These are phyloP conservation scores for Boletus reticulatus DNA, from an alignment of 768 basidiomycete species.

Conservation along the genomic window DNA sequence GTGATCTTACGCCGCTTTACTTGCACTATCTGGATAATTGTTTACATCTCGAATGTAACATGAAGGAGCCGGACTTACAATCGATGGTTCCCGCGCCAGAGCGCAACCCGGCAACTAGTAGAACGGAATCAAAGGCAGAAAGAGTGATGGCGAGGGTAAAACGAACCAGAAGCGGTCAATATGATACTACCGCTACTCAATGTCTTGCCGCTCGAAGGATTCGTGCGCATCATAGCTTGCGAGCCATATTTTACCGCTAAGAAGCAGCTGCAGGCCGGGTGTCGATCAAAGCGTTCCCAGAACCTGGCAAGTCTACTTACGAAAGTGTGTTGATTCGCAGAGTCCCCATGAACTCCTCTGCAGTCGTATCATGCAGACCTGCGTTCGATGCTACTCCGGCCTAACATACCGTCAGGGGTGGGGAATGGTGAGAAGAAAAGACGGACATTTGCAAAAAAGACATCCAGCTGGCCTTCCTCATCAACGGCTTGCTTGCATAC, in stretches of 20 bases:
- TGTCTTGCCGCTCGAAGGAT: constrained; percentile 66
- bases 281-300: constrained; percentile 9
- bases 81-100: constrained; percentile 81
- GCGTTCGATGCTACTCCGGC: constrained; percentile 58
- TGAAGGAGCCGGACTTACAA: constrained; percentile 47
- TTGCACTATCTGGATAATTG: constrained; percentile 69
- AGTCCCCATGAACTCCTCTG: constrained; percentile 67
- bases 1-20: constrained; percentile 80
- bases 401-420: constrained; percentile 35
- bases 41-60: constrained; percentile 9
- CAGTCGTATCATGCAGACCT: constrained; percentile 50
- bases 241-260: constrained; percentile 87
- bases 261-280: constrained; percentile 60
- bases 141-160: not conserved
- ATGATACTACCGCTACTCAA: constrained; percentile 79
- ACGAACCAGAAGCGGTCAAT: constrained; percentile 77
- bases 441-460: constrained; percentile 92
- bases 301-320: constrained; percentile 30
- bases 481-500: constrained; percentile 70
- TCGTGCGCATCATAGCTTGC: constrained; percentile 70
- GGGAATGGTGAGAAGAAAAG: not conserved
- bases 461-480: constrained; percentile 85
- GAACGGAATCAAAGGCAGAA: not conserved
- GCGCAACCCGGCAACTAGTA: constrained; percentile 75
- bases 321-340: constrained; percentile 77